Conservation (phyloP, 2,329 filamentous ascomycete genomes). For the Aspergillus phoenicis region DNA sequence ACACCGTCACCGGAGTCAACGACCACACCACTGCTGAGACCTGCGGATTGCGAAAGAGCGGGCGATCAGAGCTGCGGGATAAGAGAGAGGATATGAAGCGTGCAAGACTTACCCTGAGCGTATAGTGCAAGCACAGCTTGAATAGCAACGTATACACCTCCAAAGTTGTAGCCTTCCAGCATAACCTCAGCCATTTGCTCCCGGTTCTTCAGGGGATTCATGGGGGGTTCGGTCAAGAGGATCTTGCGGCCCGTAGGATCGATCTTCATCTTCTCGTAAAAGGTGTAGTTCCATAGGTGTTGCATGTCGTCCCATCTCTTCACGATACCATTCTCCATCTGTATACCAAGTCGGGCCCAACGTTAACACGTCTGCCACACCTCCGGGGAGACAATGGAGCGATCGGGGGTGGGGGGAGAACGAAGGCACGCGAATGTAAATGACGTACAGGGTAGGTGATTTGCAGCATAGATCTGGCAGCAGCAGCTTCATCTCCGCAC, state of each 20-base stretch:
- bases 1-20: conserved; percentile 98
- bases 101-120: conserved; percentile 72
- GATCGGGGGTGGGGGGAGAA: conserved; percentile 8
- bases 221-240: conserved; percentile 91
- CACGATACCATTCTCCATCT: conserved; percentile 99
- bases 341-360: conserved; percentile 20
- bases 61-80: not conserved
- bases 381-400: conserved; percentile 9
- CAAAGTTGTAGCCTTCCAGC: conserved; percentile 96
- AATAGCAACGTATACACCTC: conserved; percentile 96
- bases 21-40: conserved; percentile 90
- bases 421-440: conserved; percentile 16
- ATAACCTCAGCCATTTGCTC: conserved; percentile 99
- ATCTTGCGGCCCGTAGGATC: conserved; percentile 94
- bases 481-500: conserved; percentile 97
- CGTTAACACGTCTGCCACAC: conserved; percentile 25
- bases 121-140: conserved; percentile 96
- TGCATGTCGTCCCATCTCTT: conserved; percentile 99
- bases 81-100: conserved; percentile 11
- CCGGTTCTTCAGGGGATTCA: conserved; percentile 96
- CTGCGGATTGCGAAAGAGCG: conserved; percentile 44
- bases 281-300: conserved; percentile 99
- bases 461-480: conserved; percentile 94
- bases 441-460: conserved; percentile 83
- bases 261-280: conserved; percentile 94